phyloP scores from a whole-genome alignment of 1,284 basidiomycete genomes.

The Schizophyllum commune region DNA sequence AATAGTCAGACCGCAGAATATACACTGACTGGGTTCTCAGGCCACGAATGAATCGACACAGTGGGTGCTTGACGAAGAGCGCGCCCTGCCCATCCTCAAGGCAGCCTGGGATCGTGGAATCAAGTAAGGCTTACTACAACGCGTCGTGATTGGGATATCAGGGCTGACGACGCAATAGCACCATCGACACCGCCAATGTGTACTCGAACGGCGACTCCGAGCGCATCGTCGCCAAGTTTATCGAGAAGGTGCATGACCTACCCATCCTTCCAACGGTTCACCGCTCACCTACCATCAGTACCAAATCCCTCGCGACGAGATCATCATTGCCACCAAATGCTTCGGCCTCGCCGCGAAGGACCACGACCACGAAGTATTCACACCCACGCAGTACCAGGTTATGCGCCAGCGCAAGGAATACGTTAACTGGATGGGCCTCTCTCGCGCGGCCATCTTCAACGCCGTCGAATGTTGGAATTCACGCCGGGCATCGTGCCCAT shows the following conservation, averaged over 20 bases:
- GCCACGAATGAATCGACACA: constrained; percentile 9
- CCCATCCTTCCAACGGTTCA: not conserved
- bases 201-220: constrained; percentile 47
- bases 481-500: too few relatives aligned
- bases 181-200: constrained; percentile 49
- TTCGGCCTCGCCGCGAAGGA: not conserved
- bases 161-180: constrained; percentile 8
- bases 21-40: not conserved
- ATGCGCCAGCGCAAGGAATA: constrained; percentile 21
- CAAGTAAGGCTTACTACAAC: constrained; percentile 11
- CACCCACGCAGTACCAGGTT: not conserved
- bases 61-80: constrained; percentile 38
- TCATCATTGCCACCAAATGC: constrained; percentile 39
- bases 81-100: constrained; percentile 30
- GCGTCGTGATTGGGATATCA: not conserved
- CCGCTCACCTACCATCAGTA: constrained; percentile 21
- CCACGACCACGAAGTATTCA: not conserved
- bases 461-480: too few relatives aligned
- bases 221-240: constrained; percentile 39
- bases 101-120: constrained; percentile 38
- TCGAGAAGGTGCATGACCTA: constrained; percentile 22
- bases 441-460: constrained; percentile 36
- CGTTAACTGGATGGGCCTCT: constrained; percentile 37
- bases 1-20: not conserved
- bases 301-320: constrained; percentile 46